phyloP scores from a whole-genome alignment of 345 rosid genomes.

The Eucalyptus dawsonii region DNA sequence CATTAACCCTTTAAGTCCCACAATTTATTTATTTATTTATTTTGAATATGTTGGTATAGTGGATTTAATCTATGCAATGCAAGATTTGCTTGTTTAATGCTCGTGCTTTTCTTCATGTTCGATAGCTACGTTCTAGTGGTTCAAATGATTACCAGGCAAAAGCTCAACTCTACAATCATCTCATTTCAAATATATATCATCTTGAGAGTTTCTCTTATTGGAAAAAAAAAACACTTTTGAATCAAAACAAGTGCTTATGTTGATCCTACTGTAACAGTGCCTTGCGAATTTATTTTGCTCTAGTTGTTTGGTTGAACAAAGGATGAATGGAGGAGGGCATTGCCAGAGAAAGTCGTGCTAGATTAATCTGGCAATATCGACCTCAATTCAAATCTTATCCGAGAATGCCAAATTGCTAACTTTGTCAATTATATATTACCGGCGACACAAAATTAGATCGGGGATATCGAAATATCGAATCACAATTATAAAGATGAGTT shows the following conservation, averaged over 20 bases:
- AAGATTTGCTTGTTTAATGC: neutral
- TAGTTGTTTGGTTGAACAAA: neutral
- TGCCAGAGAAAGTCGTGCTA: neutral
- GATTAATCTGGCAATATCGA: neutral
- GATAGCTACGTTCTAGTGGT: neutral
- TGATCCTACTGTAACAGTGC: neutral
- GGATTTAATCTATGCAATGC: neutral
- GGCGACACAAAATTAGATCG: fast-evolving
- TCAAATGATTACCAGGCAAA: neutral
- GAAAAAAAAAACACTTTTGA: neutral
- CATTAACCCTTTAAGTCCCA: neutral
- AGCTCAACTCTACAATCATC: neutral
- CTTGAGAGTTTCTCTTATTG: neutral
- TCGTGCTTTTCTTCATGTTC: neutral
- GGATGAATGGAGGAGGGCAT: neutral
- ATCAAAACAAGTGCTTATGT: neutral
- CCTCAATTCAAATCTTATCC: neutral
- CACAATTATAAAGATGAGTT: neutral
- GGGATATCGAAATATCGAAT: too few species aligned
- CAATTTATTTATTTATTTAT: neutral
- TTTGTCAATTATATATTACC: neutral
- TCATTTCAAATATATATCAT: neutral
- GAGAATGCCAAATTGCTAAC: neutral
- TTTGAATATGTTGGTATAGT: neutral
- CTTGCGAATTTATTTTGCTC: neutral